phyloP scores from a whole-genome alignment of 2,329 filamentous ascomycete species.

The Alternaria metachromatica region DNA sequence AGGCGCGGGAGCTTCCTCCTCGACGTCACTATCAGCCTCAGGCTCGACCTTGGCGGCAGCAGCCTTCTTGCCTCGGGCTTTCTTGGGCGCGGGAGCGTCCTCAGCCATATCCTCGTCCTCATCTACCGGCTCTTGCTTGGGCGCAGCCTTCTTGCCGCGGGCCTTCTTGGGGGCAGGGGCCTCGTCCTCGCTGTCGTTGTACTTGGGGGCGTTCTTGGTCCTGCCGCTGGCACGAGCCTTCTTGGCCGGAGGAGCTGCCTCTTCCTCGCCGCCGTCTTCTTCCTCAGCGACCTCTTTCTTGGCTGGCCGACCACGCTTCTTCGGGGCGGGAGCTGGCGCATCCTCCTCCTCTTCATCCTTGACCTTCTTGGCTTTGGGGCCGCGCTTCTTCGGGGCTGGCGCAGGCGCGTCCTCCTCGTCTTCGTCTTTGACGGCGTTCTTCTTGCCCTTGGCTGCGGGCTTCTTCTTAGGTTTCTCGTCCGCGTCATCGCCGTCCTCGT shows the following conservation, averaged over 20 bases:
- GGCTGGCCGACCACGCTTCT: slow-evolving; percentile 32
- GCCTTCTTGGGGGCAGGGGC: slow-evolving; percentile 41
- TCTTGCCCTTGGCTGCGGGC: slow-evolving; percentile 41
- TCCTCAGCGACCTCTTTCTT: slow-evolving; percentile 33
- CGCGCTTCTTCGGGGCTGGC: slow-evolving; percentile 42
- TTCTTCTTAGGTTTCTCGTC: slow-evolving; percentile 53
- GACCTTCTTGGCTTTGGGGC: slow-evolving; percentile 13
- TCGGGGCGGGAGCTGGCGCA: slow-evolving; percentile 35
- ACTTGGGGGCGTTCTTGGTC: slow-evolving; percentile 11
- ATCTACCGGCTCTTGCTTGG: slow-evolving; percentile 12
- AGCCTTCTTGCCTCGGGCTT: slow-evolving; percentile 41
- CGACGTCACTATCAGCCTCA: slow-evolving; percentile 13
- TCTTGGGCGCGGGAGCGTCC: slow-evolving; percentile 33
- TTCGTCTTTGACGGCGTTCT: slow-evolving; percentile 32
- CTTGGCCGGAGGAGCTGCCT: slow-evolving; percentile 27
- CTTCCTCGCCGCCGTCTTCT: slow-evolving; percentile 25
- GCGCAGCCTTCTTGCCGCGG: slow-evolving; percentile 11
- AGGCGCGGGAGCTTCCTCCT: slow-evolving; percentile 3
- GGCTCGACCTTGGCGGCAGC: slow-evolving; percentile 20
- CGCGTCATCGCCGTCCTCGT: slow-evolving; percentile 28
- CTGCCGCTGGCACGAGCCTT: slow-evolving; percentile 22
- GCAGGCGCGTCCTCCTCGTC: slow-evolving; percentile 37
- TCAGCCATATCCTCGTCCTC: slow-evolving; percentile 17
- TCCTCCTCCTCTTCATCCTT: slow-evolving; percentile 37
- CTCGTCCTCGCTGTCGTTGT: slow-evolving; percentile 15